These are phyloP conservation scores for Mercurialis annua DNA, from an alignment of 345 rosid species.

Conservation along the genomic window DNA sequence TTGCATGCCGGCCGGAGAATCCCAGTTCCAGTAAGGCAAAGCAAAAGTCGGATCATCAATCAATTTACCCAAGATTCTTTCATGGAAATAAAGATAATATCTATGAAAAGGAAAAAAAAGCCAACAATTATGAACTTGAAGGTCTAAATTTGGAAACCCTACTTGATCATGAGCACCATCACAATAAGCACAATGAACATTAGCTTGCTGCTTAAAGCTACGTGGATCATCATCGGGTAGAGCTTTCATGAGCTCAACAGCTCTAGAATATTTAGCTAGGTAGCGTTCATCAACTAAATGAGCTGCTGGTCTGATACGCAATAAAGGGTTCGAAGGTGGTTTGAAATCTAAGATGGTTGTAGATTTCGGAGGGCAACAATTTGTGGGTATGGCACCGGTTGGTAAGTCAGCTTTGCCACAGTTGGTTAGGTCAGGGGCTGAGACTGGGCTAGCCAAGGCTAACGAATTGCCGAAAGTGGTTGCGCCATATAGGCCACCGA, in stretches of 20 bases:
- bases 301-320: constrained; percentile 45
- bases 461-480: constrained; percentile 28
- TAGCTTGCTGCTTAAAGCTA: constrained; percentile 52
- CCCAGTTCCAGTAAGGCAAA: constrained; percentile 67
- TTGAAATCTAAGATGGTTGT: constrained; percentile 40
- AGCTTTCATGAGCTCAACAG: constrained; percentile 54
- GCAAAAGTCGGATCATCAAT: constrained; percentile 56
- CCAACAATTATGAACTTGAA: constrained; percentile 59
- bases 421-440: constrained; percentile 34
- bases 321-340: constrained; percentile 23
- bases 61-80: constrained; percentile 49
- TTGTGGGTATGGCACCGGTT: constrained; percentile 18
- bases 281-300: constrained; percentile 36
- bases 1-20: constrained; percentile 50
- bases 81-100: constrained; percentile 48
- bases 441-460: constrained; percentile 40
- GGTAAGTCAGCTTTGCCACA: constrained; percentile 51
- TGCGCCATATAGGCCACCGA: constrained; percentile 51
- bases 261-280: constrained; percentile 43
- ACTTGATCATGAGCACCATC: constrained; percentile 55
- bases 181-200: constrained; percentile 62
- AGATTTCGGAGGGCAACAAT: constrained; percentile 57
- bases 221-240: constrained; percentile 59
- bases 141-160: constrained; percentile 45
- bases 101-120: constrained; percentile 63